Conservation (phyloP, 2,329 filamentous ascomycete species). For the Aspergillus pseudotamarii region DNA sequence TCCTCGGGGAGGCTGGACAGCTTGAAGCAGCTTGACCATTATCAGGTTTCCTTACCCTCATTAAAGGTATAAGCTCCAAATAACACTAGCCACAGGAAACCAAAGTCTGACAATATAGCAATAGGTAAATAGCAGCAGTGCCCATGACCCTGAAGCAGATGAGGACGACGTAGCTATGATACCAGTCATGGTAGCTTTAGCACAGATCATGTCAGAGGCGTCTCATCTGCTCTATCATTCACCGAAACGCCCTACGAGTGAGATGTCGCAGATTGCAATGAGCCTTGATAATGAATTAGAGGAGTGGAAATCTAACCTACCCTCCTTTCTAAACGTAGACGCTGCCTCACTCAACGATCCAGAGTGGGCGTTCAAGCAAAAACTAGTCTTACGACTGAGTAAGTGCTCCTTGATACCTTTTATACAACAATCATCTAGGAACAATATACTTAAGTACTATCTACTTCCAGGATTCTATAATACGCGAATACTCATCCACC, state of each 20-base stretch:
- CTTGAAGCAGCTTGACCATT: conserved; percentile 31
- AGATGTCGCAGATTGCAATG: conserved; percentile 27
- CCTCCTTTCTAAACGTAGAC: conserved; percentile 24
- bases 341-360: conserved; percentile 28
- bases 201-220: conserved; percentile 30
- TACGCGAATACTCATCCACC: conserved; percentile 33
- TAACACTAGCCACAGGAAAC: neutral
- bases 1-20: conserved; percentile 33
- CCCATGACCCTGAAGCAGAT: conserved; percentile 23
- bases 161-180: conserved; percentile 29
- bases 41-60: conserved; percentile 25
- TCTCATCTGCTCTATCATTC: conserved; percentile 32
- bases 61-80: conserved; percentile 15
- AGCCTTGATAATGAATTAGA: conserved; percentile 22
- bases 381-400: conserved; percentile 32
- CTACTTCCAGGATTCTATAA: conserved; percentile 30
- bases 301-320: conserved; percentile 26
- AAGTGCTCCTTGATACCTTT: conserved; percentile 1
- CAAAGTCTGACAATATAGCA: neutral
- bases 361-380: conserved; percentile 35
- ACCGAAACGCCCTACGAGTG: conserved; percentile 18
- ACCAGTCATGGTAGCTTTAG: conserved; percentile 29
- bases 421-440: neutral
- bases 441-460: neutral
- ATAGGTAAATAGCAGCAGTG: conserved; percentile 6